Percentiles rank a stretch among this genome's conserved stretches.
phyloP scores from a whole-genome alignment of 306 rosid species.

The Vachellia collinsii region DNA sequence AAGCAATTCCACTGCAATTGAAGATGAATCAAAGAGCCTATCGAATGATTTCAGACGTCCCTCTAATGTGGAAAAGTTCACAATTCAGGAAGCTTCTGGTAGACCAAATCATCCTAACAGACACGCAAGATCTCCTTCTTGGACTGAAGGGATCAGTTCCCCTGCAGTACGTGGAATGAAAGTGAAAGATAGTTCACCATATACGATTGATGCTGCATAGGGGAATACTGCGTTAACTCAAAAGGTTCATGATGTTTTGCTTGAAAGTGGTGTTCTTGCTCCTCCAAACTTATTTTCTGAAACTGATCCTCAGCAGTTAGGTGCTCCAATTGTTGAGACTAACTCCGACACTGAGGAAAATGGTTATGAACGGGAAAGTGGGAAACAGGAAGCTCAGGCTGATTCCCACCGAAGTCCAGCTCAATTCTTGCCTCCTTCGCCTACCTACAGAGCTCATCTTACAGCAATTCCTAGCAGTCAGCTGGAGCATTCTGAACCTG shows the following conservation, averaged over 20 bases:
- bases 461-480: constrained; percentile 63
- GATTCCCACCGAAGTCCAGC: constrained; percentile 45
- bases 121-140: constrained; percentile 92
- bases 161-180: constrained; percentile 89
- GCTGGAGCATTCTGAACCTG: constrained; percentile 54
- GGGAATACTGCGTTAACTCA: constrained; percentile 95
- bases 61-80: constrained; percentile 51
- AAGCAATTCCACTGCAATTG: constrained; percentile 37
- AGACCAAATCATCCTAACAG: constrained; percentile 60
- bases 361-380: constrained; percentile 47
- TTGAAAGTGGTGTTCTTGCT: constrained; percentile 95
- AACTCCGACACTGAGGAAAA: constrained; percentile 48
- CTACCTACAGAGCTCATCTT: constrained; percentile 51
- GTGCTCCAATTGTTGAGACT: constrained; percentile 49
- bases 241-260: constrained; percentile 91
- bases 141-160: constrained; percentile 98
- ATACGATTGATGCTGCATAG: constrained; percentile 97
- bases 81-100: constrained; percentile 50
- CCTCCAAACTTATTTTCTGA: constrained; percentile 90
- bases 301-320: constrained; percentile 65
- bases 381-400: constrained; percentile 43
- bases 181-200: constrained; percentile 93
- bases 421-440: constrained; percentile 77
- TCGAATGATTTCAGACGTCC: constrained; percentile 39
- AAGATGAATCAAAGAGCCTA: constrained; percentile 54